Conservation (phyloP, 1,139 yeast species). For the Blastobotrys apis region DNA sequence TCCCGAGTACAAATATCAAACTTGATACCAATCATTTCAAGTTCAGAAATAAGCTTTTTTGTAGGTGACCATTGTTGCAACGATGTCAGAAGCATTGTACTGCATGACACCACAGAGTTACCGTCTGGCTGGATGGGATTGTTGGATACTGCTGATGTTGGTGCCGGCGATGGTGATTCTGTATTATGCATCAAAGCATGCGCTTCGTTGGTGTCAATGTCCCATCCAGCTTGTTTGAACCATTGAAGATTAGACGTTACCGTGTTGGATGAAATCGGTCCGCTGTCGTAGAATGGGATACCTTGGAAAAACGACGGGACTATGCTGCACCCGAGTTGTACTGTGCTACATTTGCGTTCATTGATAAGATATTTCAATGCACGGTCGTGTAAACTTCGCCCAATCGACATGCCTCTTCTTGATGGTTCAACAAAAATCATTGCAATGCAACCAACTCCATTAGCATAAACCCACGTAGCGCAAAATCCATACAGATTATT, state of each 20-base stretch:
- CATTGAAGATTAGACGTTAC: constrained; percentile 23
- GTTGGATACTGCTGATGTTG: not conserved
- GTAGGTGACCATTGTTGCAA: constrained; percentile 49
- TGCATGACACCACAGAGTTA: not conserved
- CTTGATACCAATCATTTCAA: constrained; percentile 56
- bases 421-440: constrained; percentile 54
- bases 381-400: constrained; percentile 52
- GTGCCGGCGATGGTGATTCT: not conserved
- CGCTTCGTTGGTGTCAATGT: constrained; percentile 22
- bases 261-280: constrained; percentile 4
- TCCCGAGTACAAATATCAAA: constrained; percentile 47
- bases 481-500: constrained; percentile 55
- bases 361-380: constrained; percentile 50
- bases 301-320: constrained; percentile 52
- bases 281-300: constrained; percentile 23
- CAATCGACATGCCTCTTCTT: constrained; percentile 55
- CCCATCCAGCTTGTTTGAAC: constrained; percentile 33
- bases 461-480: constrained; percentile 49
- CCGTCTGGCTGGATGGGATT: not conserved
- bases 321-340: constrained; percentile 49
- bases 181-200: constrained; percentile 15
- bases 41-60: constrained; percentile 50
- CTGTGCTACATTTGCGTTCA: constrained; percentile 42
- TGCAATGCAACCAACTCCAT: constrained; percentile 45
- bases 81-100: constrained; percentile 25